These are phyloP conservation scores for Hippophae tibetana DNA, from an alignment of 306 rosid genomes.

Conservation along the genomic window DNA sequence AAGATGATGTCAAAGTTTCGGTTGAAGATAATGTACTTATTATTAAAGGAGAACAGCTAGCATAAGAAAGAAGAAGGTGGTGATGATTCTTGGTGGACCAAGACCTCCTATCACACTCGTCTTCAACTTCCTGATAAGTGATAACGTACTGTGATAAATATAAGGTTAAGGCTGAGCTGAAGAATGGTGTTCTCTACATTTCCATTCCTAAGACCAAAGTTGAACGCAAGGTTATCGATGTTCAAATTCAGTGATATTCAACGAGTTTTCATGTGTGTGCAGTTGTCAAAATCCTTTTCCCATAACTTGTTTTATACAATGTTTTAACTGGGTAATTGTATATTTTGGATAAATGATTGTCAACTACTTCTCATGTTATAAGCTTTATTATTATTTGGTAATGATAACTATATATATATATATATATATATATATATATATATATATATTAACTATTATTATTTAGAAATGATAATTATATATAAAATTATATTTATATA, in stretches of 20 bases:
- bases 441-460: too few relatives aligned
- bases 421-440: too few relatives aligned
- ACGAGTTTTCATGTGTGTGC: neutral
- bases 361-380: too few relatives aligned
- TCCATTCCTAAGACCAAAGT: constrained; percentile 53
- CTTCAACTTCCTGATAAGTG: constrained; percentile 57
- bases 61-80: constrained; percentile 23
- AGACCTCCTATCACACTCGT: constrained; percentile 45
- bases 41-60: constrained; percentile 31
- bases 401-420: too few relatives aligned
- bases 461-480: too few relatives aligned
- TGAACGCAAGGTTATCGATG: constrained; percentile 66
- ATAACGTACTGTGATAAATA: constrained; percentile 38
- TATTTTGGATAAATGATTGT: too few relatives aligned
- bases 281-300: neutral
- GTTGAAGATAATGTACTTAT: constrained; percentile 57
- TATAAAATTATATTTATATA: too few relatives aligned
- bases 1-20: constrained; percentile 61
- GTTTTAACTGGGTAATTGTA: too few relatives aligned
- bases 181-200: constrained; percentile 79
- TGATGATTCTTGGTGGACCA: constrained; percentile 38
- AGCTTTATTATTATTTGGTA: too few relatives aligned
- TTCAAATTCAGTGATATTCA: constrained; percentile 38
- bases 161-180: constrained; percentile 61
- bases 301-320: too few relatives aligned